These are phyloP conservation scores for Didymella pinodella DNA, from an alignment of 2,329 filamentous ascomycete species.

Conservation along the genomic window DNA sequence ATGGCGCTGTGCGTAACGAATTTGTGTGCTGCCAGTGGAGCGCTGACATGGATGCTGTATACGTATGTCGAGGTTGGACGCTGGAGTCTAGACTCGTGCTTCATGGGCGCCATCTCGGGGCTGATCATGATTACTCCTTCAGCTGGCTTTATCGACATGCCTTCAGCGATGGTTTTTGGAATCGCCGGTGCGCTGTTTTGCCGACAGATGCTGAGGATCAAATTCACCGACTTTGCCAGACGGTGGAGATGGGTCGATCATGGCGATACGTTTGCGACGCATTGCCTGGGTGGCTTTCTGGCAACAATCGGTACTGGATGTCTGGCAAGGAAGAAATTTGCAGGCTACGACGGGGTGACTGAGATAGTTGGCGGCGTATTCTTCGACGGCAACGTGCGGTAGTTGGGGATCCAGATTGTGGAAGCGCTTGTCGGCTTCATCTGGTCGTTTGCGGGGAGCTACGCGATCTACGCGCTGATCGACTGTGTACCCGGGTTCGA, in stretches of 20 bases:
- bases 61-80: conserved; percentile 54
- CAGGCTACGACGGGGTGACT: conserved; percentile 61
- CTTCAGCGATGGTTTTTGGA: conserved; percentile 59
- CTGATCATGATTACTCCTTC: conserved; percentile 62
- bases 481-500: conserved; percentile 63
- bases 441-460: conserved; percentile 61
- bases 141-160: conserved; percentile 60
- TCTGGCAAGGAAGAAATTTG: conserved; percentile 61
- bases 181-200: conserved; percentile 58
- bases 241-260: conserved; percentile 62
- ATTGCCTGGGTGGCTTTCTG: conserved; percentile 61
- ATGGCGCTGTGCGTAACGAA: conserved; percentile 61
- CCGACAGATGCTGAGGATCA: conserved; percentile 62
- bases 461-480: conserved; percentile 59
- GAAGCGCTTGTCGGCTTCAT: conserved; percentile 61
- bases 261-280: conserved; percentile 64
- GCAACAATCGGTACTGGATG: conserved; percentile 61
- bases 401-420: conserved; percentile 60
- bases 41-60: conserved; percentile 58
- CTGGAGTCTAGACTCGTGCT: conserved; percentile 60
- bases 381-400: conserved; percentile 61
- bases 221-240: conserved; percentile 59
- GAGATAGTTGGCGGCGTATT: conserved; percentile 61
- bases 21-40: conserved; percentile 58
- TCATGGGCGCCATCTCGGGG: conserved; percentile 62